Conservation (phyloP, 2,329 filamentous ascomycete species). For the Apiospora koreana region DNA sequence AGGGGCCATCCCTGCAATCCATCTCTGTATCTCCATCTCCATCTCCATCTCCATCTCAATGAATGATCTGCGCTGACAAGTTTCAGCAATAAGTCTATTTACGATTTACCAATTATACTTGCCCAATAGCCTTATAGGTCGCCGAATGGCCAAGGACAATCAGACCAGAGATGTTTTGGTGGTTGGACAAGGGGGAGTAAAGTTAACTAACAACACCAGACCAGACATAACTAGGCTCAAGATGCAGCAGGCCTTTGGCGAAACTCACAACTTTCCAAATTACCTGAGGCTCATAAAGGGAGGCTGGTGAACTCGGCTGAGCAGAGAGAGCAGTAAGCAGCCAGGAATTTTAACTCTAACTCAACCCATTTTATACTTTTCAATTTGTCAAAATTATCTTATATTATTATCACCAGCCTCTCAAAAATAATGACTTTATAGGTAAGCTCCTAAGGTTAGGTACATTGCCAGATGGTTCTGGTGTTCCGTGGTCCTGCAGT, state of each 20-base stretch:
- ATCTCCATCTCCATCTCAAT: neutral
- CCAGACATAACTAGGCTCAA: neutral
- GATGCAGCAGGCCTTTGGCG: neutral
- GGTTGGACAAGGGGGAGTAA: neutral
- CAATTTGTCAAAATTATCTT: no score
- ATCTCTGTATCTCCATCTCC: neutral
- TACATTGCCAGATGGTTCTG: no score
- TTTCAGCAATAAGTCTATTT: neutral
- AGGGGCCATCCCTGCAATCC: neutral
- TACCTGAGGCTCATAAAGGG: no score
- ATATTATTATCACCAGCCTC: no score
- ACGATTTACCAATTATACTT: neutral
- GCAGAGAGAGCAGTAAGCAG: no score
- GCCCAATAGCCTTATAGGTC: neutral
- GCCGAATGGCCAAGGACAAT: neutral
- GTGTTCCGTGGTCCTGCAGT: no score
- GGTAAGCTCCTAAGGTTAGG: no score
- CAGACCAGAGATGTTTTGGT: neutral
- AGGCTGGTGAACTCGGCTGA: no score
- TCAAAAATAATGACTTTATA: no score
- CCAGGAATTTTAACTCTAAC: no score
- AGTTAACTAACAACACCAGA: neutral
- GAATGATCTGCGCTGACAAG: conserved; percentile 1
- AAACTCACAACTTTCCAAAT: neutral
- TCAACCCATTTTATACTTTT: no score